phyloP scores from a whole-genome alignment of 2,329 filamentous ascomycete genomes.

The Escovopsis sp. region DNA sequence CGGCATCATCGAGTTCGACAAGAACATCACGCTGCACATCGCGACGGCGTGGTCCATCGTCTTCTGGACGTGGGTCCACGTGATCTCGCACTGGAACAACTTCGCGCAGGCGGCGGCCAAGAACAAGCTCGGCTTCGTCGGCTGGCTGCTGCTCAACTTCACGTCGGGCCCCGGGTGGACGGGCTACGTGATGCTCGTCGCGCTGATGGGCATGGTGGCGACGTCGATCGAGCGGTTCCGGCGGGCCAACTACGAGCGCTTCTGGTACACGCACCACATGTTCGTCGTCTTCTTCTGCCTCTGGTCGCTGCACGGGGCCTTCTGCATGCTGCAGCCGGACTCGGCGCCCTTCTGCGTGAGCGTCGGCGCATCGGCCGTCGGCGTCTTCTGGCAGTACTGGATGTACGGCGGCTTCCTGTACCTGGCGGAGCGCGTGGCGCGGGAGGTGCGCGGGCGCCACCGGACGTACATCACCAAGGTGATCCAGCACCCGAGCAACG shows the following conservation, averaged over 20 bases:
- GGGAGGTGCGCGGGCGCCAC: constrained; percentile 65
- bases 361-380: constrained; percentile 47
- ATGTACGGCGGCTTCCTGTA: constrained; percentile 72
- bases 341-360: constrained; percentile 63
- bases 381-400: constrained; percentile 85
- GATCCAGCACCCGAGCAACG: constrained; percentile 76
- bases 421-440: constrained; percentile 61
- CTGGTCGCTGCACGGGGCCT: constrained; percentile 79
- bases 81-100: constrained; percentile 77
- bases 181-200: constrained; percentile 69
- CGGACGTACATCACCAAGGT: constrained; percentile 82
- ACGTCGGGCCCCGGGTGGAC: constrained; percentile 72
- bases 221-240: constrained; percentile 67
- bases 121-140: constrained; percentile 63
- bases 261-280: constrained; percentile 84
- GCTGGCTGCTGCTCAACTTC: constrained; percentile 64
- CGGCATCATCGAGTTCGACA: constrained; percentile 77
- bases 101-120: constrained; percentile 61
- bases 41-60: constrained; percentile 75
- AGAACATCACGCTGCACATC: constrained; percentile 82
- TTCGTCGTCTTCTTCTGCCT: constrained; percentile 82
- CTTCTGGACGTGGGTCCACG: constrained; percentile 78
- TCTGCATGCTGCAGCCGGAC: constrained; percentile 82
- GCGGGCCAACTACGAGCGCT: constrained; percentile 71
- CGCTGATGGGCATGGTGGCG: constrained; percentile 61